Percentiles rank a stretch among this genome's conserved stretches.
These are phyloP conservation scores for Hypoxylon sp. DNA, from an alignment of 2,329 filamentous ascomycete genomes.

Conservation along the genomic window DNA sequence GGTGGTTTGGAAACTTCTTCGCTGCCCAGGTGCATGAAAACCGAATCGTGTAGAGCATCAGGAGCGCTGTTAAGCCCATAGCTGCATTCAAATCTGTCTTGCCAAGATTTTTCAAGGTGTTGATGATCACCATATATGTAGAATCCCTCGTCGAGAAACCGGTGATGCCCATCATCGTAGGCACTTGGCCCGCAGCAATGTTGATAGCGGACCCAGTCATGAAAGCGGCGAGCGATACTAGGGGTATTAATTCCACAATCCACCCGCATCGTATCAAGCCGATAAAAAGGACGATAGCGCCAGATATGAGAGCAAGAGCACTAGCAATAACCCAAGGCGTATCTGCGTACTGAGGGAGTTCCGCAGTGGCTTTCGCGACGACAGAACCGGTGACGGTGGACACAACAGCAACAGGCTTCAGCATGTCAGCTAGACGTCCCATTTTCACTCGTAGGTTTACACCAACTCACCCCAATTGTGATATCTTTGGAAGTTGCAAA, in stretches of 20 bases:
- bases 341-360: constrained; percentile 66
- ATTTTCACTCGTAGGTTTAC: background rate
- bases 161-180: constrained; percentile 83
- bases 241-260: constrained; percentile 93
- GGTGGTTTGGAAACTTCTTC: constrained; percentile 76
- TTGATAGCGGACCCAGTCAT: constrained; percentile 97
- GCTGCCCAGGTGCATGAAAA: constrained; percentile 74
- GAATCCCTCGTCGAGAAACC: constrained; percentile 81
- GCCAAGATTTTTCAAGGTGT: constrained; percentile 81
- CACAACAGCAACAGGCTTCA: constrained; percentile 91
- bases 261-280: constrained; percentile 87
- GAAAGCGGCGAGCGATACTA: constrained; percentile 92
- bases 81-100: constrained; percentile 82
- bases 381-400: constrained; percentile 91
- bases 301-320: constrained; percentile 82
- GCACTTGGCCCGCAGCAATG: constrained; percentile 88
- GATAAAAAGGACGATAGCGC: constrained; percentile 82
- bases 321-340: constrained; percentile 79
- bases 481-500: constrained; percentile 99
- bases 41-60: constrained; percentile 83
- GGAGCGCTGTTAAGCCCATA: constrained; percentile 86
- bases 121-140: constrained; percentile 87
- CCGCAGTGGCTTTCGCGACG: constrained; percentile 72
- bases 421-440: constrained; percentile 17
- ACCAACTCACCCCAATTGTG: constrained; percentile 83